These are phyloP conservation scores for Allomyces macrogynus DNA, from an alignment of 192 early-diverging fungal species.

Conservation along the genomic window DNA sequence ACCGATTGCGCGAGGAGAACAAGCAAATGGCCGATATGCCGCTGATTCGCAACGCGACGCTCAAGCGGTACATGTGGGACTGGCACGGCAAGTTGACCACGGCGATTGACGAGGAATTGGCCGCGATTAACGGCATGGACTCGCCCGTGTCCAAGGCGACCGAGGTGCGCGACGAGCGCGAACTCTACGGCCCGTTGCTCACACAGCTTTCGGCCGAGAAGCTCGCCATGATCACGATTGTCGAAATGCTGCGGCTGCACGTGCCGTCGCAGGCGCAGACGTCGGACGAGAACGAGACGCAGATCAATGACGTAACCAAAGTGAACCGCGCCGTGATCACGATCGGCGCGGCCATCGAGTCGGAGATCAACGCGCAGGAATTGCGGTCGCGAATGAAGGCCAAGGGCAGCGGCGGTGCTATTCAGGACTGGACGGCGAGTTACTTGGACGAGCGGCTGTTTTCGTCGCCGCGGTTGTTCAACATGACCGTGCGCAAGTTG, in stretches of 20 bases:
- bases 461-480: constrained; percentile 55
- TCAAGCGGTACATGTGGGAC: constrained; percentile 36
- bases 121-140: constrained; percentile 17
- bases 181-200: constrained; percentile 39
- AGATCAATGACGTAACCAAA: constrained; percentile 25
- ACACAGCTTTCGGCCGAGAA: constrained; percentile 43
- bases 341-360: constrained; percentile 59
- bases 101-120: constrained; percentile 48
- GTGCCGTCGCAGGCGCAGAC: constrained; percentile 12
- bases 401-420: constrained; percentile 34
- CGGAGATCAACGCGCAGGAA: constrained; percentile 59
- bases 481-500: constrained; percentile 49
- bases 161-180: constrained; percentile 23
- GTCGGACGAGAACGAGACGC: constrained; percentile 6
- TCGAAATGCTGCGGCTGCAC: constrained; percentile 50
- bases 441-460: constrained; percentile 21
- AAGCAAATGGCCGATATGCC: constrained; percentile 32
- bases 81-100: constrained; percentile 58
- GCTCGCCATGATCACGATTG: constrained; percentile 62
- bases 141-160: background rate
- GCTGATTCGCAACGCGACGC: constrained; percentile 24
- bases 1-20: constrained; percentile 31
- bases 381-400: constrained; percentile 28
- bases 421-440: constrained; percentile 8
- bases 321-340: constrained; percentile 28